Percentiles rank a stretch among this genome's conserved stretches.
Evolutionary conservation across 2,329 filamentous ascomycete genomes (phyloP).

Genomic region (Phoma herbarum): DNA sequence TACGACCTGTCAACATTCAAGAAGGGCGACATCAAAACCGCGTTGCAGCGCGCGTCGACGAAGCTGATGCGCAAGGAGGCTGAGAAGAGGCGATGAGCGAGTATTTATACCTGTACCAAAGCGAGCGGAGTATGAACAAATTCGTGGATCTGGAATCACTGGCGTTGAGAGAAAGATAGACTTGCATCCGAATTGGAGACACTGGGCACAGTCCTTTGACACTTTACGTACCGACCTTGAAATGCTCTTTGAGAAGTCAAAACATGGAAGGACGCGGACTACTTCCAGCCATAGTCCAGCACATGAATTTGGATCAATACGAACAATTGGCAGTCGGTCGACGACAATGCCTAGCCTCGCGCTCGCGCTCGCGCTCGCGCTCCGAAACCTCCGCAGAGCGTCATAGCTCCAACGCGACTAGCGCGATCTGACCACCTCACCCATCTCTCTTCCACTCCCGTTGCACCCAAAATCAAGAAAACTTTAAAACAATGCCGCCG

Average conservation of each 20-base stretch:
- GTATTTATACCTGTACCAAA: conserved; percentile 13
- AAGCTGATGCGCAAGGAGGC: conserved; percentile 63
- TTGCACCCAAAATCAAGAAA: too few species aligned
- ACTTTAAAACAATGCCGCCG: conserved; percentile 42
- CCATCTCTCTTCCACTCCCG: neutral
- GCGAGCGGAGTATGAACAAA: neutral
- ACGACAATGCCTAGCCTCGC: neutral
- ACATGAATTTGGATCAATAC: too few species aligned
- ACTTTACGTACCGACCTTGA: too few species aligned
- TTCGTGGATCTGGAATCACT: neutral
- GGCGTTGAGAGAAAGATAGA: neutral
- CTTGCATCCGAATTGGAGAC: neutral
- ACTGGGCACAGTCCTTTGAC: too few species aligned
- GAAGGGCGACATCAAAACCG: conserved; percentile 84
- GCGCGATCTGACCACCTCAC: neutral
- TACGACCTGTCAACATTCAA: conserved; percentile 85
- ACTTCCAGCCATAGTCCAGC: too few species aligned
- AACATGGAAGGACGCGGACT: too few species aligned
- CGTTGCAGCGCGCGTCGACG: conserved; percentile 63
- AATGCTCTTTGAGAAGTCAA: too few species aligned
- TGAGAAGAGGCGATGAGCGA: conserved; percentile 29
- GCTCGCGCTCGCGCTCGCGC: neutral
- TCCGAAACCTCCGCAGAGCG: neutral
- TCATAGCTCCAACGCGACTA: neutral
- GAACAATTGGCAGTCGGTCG: too few species aligned